Evolutionary conservation across 805 yeast species (phyloP).

Genomic region (fission yeast (Schizosaccharomyces pombe)): DNA sequence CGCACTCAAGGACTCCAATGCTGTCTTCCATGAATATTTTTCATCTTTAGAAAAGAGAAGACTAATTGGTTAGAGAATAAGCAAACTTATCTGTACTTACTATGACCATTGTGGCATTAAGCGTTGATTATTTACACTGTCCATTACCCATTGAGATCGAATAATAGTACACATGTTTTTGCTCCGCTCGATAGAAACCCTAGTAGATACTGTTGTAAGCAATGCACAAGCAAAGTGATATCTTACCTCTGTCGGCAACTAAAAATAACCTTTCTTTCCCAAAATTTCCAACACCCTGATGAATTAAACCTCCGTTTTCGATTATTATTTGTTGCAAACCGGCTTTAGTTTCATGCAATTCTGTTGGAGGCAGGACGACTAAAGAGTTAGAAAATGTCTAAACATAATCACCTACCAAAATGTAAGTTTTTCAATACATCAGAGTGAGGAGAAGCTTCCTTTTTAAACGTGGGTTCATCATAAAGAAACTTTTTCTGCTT

Average conservation of each 20-base stretch:
- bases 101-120: conserved; percentile 35
- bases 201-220: not conserved
- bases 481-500: not conserved
- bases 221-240: not conserved
- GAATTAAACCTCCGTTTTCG: conserved; percentile 15
- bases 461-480: not conserved
- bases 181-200: conserved; percentile 8
- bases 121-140: conserved; percentile 25
- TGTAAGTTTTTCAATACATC: not conserved
- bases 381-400: conserved; percentile 7
- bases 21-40: not conserved
- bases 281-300: not conserved
- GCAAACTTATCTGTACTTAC: conserved; percentile 16
- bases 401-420: not conserved
- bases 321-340: not conserved
- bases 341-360: not conserved
- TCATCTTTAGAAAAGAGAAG: not conserved
- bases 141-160: conserved; percentile 48
- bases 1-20: not conserved
- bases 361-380: not conserved
- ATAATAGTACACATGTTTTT: conserved; percentile 33
- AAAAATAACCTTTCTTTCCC: not conserved
- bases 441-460: not conserved
- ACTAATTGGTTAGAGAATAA: not conserved
- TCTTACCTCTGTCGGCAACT: not conserved